Conservation (phyloP, 2,329 filamentous ascomycete species). For the Colletotrichum lini region DNA sequence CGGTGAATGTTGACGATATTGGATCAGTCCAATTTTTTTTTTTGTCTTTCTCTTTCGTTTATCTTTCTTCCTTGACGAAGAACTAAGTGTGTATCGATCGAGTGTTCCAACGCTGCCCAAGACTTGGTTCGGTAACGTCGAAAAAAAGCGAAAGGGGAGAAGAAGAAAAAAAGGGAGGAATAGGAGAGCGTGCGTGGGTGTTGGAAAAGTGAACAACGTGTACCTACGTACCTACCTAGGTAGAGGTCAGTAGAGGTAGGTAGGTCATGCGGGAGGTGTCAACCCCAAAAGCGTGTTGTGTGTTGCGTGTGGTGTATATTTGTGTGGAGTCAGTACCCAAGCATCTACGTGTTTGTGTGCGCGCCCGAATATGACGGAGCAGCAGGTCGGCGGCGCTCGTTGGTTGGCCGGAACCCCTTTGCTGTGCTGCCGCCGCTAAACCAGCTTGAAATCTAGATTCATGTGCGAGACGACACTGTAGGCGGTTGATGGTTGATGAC, state of each 20-base stretch:
- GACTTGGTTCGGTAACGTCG: slow-evolving; percentile 5
- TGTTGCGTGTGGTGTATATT: not conserved
- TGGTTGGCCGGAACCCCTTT: slow-evolving; percentile 22
- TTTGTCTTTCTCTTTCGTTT: not conserved
- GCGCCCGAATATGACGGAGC: too few relatives aligned
- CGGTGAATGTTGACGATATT: not conserved
- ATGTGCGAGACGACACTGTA: slow-evolving; percentile 30
- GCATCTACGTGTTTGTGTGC: too few relatives aligned
- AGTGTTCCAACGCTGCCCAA: slow-evolving; percentile 10
- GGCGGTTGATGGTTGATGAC: not conserved
- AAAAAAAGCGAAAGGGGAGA: slow-evolving; percentile 1
- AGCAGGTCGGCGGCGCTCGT: not conserved
- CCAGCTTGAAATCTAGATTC: slow-evolving; percentile 20
- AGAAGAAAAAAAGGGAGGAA: not conserved
- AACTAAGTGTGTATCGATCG: not conserved
- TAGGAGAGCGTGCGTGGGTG: not conserved
- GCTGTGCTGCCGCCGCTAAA: slow-evolving; percentile 26
- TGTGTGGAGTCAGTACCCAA: not conserved
- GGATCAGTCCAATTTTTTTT: not conserved
- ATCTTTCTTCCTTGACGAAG: not conserved
- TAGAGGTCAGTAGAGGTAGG: slow-evolving; percentile 8
- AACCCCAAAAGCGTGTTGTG: slow-evolving; percentile 1
- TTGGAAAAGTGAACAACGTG: not conserved
- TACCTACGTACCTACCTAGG: too few relatives aligned
- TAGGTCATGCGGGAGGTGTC: not conserved